Evolutionary conservation across 23 red algal genomes (phyloP).

Genomic region (Chondrus crispus): DNA sequence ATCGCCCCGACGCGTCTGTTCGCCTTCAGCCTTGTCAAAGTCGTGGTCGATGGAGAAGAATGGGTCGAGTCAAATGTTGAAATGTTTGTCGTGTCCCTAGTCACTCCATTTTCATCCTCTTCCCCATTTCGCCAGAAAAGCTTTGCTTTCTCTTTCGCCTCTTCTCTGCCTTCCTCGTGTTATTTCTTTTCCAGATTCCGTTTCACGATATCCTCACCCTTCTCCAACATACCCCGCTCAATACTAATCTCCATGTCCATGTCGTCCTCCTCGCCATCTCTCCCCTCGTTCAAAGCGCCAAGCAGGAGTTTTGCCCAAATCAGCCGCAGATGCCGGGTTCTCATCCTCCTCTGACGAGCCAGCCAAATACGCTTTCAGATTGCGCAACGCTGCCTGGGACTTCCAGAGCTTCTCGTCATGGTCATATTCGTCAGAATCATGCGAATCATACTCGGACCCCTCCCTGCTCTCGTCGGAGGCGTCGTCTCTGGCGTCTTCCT

Average conservation of each 20-base stretch:
- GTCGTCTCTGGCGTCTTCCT: no score
- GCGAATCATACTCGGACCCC: background rate
- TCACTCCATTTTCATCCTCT: no score
- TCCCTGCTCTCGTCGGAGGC: no score
- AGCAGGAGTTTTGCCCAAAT: conserved; percentile 19
- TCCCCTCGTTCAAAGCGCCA: conserved; percentile 42
- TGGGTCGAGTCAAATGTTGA: conserved; percentile 61
- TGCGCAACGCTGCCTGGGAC: conserved; percentile 46
- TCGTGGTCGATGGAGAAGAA: conserved; percentile 57
- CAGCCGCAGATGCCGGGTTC: background rate
- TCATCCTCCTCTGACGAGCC: conserved; percentile 51
- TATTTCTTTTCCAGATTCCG: conserved; percentile 38
- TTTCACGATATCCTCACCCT: conserved; percentile 66
- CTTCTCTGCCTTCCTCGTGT: conserved; percentile 57
- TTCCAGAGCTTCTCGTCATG: conserved; percentile 2
- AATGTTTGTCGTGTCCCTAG: no score
- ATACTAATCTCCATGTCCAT: conserved; percentile 70
- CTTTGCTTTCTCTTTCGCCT: conserved; percentile 16
- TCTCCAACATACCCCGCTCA: conserved; percentile 68
- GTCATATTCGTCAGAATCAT: conserved; percentile 36
- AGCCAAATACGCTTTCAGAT: conserved; percentile 89
- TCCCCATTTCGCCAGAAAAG: background rate
- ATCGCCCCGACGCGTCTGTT: background rate
- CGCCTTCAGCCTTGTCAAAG: conserved; percentile 23
- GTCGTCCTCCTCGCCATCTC: background rate